Evolutionary conservation across 495 filamentous ascomycete genomes (phyloP).

Genomic region (Penicillium ucsense): DNA sequence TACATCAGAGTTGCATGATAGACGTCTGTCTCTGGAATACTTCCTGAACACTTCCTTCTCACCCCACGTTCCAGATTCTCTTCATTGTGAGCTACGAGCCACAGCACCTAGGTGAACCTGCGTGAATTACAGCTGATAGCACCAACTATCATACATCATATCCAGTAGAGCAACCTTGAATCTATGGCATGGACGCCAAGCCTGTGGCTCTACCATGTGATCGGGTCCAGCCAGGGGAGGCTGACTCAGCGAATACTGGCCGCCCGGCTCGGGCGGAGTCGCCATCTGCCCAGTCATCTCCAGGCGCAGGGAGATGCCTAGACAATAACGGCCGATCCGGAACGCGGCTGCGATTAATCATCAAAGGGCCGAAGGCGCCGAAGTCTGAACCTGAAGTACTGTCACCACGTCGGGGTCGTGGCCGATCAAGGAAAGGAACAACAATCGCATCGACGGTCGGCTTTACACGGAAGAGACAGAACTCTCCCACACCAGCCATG

Average conservation of each 20-base stretch:
- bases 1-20: too few relatives aligned
- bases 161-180: neutral
- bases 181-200: neutral
- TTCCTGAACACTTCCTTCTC: too few relatives aligned
- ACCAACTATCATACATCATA: too few relatives aligned
- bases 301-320: too few relatives aligned
- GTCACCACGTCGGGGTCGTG: neutral
- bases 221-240: neutral
- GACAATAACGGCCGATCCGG: neutral
- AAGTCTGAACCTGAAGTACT: neutral
- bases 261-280: neutral
- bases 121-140: too few relatives aligned
- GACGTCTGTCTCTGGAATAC: too few relatives aligned
- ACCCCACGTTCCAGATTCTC: too few relatives aligned
- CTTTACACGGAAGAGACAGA: too few relatives aligned
- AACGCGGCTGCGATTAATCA: neutral
- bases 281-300: neutral
- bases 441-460: neutral
- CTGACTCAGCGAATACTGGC: neutral
- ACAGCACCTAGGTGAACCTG: too few relatives aligned
- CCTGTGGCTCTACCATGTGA: neutral
- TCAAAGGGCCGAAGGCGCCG: neutral
- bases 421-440: neutral
- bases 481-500: constrained; percentile 12
- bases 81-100: too few relatives aligned